Evolutionary conservation across 1,284 basidiomycete species (phyloP), one percentile per base, ranked within the genome.

Genomic region (Exobasidium cylindrosporum): DNA sequence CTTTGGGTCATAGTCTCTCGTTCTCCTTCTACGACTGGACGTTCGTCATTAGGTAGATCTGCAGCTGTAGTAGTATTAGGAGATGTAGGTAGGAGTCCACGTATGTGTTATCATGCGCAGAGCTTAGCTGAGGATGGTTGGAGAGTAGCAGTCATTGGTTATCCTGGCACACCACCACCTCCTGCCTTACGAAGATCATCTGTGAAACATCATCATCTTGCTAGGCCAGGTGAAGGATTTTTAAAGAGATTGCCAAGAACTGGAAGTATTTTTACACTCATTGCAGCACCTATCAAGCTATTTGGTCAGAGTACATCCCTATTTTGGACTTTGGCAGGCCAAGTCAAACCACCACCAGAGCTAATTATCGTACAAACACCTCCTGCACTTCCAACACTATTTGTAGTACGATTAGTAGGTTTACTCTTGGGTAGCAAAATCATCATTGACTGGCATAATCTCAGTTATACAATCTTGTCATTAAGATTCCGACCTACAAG

Each of bases 401-500:
- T 88, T 1, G 82, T 98, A 7, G 91, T 92, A 1, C 89, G 90
- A 83, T 79, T 92, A 44, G 87, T 89, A 0, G 85, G 85, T 24
- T 30, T 64, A 5, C 74, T 91, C 3, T 84, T 87, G 17, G 87
- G 89, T 1, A 88, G 88, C 65, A 90, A 90, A 72, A 84, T 98
- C 63, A 89, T 98, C 61, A 95, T 98, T 65, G 96, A 99, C 82
- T 99, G 96, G 96, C 96, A 99, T 80, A 99, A 99, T 79, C 86
- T 95, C 7, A 94, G 93, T 5, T 95, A 92, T 78, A 97, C 89
- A 61, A 93, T 98, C 56, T 85, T 99, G 32, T 90, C 89, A 0
- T 82, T 98, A 63, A 88, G 88, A 66, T 81, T 95, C 6, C 90
- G 92, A 0, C 63, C 83, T 0, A 77, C 81, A 0, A 89, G 91